These are phyloP conservation scores for Sordariomycetes sp. DNA, from an alignment of 2,329 filamentous ascomycete species.

Conservation along the genomic window DNA sequence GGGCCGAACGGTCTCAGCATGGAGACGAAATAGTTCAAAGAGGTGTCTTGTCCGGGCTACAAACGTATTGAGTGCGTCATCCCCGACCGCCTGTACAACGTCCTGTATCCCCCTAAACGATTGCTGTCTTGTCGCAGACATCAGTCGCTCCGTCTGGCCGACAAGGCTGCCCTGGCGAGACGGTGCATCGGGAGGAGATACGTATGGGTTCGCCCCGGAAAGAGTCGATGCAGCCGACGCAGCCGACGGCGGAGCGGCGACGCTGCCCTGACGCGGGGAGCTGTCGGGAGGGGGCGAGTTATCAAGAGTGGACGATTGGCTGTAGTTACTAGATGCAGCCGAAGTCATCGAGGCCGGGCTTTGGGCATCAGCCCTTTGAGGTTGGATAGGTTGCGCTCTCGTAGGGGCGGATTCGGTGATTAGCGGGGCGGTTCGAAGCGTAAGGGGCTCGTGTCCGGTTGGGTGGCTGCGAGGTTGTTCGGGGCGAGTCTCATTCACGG, in stretches of 20 bases:
- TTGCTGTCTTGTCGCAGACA: conserved; percentile 6
- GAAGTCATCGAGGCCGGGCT: conserved; percentile 1
- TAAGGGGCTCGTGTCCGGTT: not conserved
- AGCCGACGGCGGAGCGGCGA: not conserved
- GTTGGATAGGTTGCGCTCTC: not conserved
- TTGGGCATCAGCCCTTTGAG: not conserved
- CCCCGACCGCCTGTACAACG: conserved; percentile 29
- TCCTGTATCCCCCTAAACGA: conserved; percentile 24
- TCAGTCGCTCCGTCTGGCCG: not conserved
- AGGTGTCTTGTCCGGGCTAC: conserved; percentile 58
- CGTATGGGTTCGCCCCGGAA: not conserved
- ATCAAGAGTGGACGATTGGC: not conserved
- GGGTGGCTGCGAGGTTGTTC: not conserved
- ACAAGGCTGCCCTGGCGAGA: not conserved
- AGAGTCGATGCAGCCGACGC: not conserved
- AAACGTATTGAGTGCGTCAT: conserved; percentile 59
- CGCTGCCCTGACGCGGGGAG: not conserved
- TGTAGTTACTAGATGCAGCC: conserved; percentile 1
- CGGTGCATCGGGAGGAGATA: not conserved
- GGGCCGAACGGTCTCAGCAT: conserved; percentile 61
- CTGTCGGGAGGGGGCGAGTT: not conserved
- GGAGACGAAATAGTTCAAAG: conserved; percentile 61
- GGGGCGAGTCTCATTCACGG: conserved; percentile 2
- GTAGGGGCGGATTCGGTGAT: not conserved
- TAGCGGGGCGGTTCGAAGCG: not conserved